These are phyloP conservation scores for Phytophthora melonis DNA, from an alignment of 352 stramenopile genomes.

Conservation along the genomic window DNA sequence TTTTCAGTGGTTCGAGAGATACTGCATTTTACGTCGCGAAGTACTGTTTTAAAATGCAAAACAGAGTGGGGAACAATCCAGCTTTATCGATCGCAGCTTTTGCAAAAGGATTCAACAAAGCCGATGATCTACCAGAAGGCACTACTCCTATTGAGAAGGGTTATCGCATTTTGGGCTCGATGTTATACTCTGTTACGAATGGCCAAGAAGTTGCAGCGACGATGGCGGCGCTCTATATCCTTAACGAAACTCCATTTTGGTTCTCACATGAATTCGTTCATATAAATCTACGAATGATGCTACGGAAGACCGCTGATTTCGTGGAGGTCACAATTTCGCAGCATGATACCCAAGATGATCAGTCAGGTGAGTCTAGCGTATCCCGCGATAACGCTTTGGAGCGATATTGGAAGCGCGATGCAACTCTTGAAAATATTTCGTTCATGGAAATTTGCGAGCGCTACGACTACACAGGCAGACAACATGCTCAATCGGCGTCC, in stretches of 20 bases:
- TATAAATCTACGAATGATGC: conserved; percentile 5
- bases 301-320: not conserved
- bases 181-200: conserved; percentile 31
- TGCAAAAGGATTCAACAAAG: not conserved
- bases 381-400: not conserved
- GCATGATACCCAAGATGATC: not conserved
- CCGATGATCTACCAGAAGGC: conserved; percentile 4
- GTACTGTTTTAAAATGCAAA: conserved; percentile 38
- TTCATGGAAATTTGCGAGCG: conserved; percentile 29
- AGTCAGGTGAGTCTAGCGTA: no score
- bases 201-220: conserved; percentile 18
- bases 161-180: conserved; percentile 24
- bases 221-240: conserved; percentile 29
- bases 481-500: no score
- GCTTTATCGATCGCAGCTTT: not conserved
- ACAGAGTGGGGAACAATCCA: not conserved
- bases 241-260: conserved; percentile 13
- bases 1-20: conserved; percentile 20
- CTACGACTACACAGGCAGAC: conserved; percentile 3
- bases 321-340: conserved; percentile 9
- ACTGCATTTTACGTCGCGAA: conserved; percentile 38
- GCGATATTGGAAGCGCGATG: conserved; percentile 14
- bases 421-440: not conserved
- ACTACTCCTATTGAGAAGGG: conserved; percentile 10
- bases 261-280: conserved; percentile 28